These are phyloP conservation scores for Paracorniculantispora psalliotae DNA, from an alignment of 2,329 filamentous ascomycete species.

Conservation along the genomic window DNA sequence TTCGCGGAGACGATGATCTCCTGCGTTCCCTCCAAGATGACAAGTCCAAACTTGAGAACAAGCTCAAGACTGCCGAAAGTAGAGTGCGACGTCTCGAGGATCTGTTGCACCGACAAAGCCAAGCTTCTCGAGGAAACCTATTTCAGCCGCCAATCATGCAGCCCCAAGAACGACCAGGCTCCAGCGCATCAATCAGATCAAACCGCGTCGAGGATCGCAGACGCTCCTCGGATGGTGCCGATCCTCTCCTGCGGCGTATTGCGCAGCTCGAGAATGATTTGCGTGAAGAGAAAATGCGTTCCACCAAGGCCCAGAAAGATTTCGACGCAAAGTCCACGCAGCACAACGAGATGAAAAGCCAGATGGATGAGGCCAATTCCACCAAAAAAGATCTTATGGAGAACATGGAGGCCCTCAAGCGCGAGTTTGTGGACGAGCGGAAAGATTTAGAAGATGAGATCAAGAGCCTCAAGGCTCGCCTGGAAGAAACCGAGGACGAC, in stretches of 20 bases:
- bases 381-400: conserved; percentile 91
- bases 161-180: conserved; percentile 45
- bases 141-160: conserved; percentile 47
- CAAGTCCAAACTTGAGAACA: conserved; percentile 68
- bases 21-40: conserved; percentile 74
- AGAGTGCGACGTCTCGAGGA: conserved; percentile 89
- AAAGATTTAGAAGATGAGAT: conserved; percentile 79
- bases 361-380: conserved; percentile 79
- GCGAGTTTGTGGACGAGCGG: conserved; percentile 80
- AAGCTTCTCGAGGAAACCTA: conserved; percentile 50
- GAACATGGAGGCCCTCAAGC: conserved; percentile 89
- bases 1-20: conserved; percentile 83
- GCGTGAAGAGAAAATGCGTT: conserved; percentile 63
- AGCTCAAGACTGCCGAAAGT: conserved; percentile 78
- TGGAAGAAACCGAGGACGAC: conserved; percentile 90
- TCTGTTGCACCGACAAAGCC: conserved; percentile 76
- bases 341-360: conserved; percentile 58
- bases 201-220: conserved; percentile 40
- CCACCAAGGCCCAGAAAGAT: conserved; percentile 65
- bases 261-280: conserved; percentile 74
- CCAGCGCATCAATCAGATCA: conserved; percentile 44
- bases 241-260: conserved; percentile 44
- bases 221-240: conserved; percentile 42
- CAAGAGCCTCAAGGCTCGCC: conserved; percentile 64
- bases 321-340: conserved; percentile 52